Base-by-base conservation (phyloP, 768 basidiomycete genomes). In the Cystofilobasidium macerans region DNA sequence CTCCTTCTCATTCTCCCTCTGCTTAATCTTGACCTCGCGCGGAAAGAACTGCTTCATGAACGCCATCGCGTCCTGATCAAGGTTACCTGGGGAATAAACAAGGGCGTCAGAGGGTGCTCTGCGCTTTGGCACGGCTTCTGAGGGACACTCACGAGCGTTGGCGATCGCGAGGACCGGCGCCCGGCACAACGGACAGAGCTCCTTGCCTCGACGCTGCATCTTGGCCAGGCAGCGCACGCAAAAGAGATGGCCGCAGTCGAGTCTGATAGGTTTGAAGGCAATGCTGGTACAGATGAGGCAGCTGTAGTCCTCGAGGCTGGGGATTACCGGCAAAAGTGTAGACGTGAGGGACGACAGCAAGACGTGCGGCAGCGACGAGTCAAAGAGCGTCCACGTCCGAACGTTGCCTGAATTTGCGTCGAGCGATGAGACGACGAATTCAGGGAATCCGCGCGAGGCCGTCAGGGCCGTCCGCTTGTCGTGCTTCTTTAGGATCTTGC, bases 11-110 rank as follows among this genome's bases (percentile, higher is more conserved):
- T 92, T 91, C 69, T 82, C 80, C 70, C 80, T 82, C 54, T 83
- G 77, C 74, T 95, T 95, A 71, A 80, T 80, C 65, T 79, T 82
- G 20, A 89, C 80, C 73, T 95, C 93, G 18, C 82, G 73, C 0
- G 93, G 90, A 75, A 97, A 97, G 89, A 90, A 95, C 71, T 87
- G 85, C 65, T 86, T 81, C 85, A 95, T 89, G 71, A 90, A 91
- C 75, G 71, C 70, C 76, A 75, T 75, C 59, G 75, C 70, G 16
- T 68, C 70, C 36, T 69, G 53, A 62, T 77, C 76, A 14, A 77
- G 69, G 18, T 74, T 75, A 16, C 64, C 71, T 73, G 54, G 45
- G 5, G 45, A n/a, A n/a, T 20, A 14, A 20, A 14, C 42, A 11
- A 3, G 42, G 14, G 36, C 36, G 42, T 42, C 42, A 42, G 42